These are phyloP conservation scores for Paraphoma sp. DNA, from an alignment of 2,329 filamentous ascomycete species.

Conservation along the genomic window DNA sequence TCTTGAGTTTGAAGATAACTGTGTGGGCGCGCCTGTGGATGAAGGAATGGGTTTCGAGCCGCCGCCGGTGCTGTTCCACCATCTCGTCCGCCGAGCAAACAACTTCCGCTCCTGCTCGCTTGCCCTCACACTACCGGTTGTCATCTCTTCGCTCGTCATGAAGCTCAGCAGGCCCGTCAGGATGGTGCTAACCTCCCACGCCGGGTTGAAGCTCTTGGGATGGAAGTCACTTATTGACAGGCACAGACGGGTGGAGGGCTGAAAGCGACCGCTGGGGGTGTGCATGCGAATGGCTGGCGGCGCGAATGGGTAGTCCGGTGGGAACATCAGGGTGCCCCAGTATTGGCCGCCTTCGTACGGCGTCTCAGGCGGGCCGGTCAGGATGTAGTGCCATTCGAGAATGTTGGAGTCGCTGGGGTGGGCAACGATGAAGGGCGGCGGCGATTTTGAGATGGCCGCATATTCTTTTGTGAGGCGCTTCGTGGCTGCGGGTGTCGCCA, in stretches of 20 bases:
- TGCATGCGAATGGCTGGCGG: constrained; percentile 99
- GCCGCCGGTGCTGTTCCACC: constrained; percentile 97
- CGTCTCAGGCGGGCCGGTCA: constrained; percentile 91
- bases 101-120: constrained; percentile 78
- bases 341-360: constrained; percentile 96
- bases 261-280: constrained; percentile 93
- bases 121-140: constrained; percentile 84
- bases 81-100: constrained; percentile 78
- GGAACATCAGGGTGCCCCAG: constrained; percentile 96
- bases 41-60: constrained; percentile 65
- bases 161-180: constrained; percentile 92
- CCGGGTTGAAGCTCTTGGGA: constrained; percentile 96
- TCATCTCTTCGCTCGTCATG: constrained; percentile 99
- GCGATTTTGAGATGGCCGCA: constrained; percentile 72
- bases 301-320: constrained; percentile 94
- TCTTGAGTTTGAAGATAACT: constrained; percentile 35
- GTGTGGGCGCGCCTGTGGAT: constrained; percentile 39
- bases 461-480: constrained; percentile 67
- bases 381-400: constrained; percentile 94
- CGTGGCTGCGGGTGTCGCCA: constrained; percentile 50
- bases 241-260: constrained; percentile 88
- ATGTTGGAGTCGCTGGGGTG: constrained; percentile 93
- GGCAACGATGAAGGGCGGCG: constrained; percentile 85
- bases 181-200: constrained; percentile 97
- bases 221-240: constrained; percentile 98